A percentile compares a stretch with the other conserved stretches of the same genome.
These are phyloP conservation scores for Moniliella sp. DNA, from an alignment of 1,284 basidiomycete genomes.

Conservation along the genomic window DNA sequence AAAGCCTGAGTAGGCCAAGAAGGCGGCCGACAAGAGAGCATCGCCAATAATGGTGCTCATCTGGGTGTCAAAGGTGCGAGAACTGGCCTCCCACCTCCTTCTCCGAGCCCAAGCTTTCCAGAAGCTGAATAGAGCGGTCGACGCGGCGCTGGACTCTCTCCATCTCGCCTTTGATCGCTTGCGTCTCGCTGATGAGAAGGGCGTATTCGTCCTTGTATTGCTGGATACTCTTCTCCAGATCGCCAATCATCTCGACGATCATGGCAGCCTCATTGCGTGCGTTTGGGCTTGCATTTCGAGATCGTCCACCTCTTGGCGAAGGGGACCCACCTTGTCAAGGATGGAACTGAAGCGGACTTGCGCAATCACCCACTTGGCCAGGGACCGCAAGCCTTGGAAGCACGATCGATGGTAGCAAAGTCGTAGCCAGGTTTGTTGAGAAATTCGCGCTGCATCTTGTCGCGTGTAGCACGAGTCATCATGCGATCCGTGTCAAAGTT, in stretches of 20 bases:
- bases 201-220: constrained; percentile 96
- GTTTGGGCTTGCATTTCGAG: constrained; percentile 70
- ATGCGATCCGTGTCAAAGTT: constrained; percentile 79
- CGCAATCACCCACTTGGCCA: constrained; percentile 93
- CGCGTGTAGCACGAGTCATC: constrained; percentile 72
- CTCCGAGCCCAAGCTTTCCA: constrained; percentile 85
- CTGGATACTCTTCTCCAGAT: constrained; percentile 76
- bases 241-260: constrained; percentile 74
- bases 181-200: constrained; percentile 80
- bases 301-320: constrained; percentile 81
- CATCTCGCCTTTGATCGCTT: constrained; percentile 94
- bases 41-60: constrained; percentile 98
- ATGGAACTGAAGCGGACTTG: constrained; percentile 96
- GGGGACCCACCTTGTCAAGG: constrained; percentile 83
- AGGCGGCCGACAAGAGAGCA: constrained; percentile 80
- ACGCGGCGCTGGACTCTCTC: constrained; percentile 91
- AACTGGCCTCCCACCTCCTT: constrained; percentile 76
- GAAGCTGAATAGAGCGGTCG: constrained; percentile 78
- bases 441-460: constrained; percentile 81
- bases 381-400: constrained; percentile 92
- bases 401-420: constrained; percentile 82
- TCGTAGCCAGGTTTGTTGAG: constrained; percentile 74
- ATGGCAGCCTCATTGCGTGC: constrained; percentile 76
- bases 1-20: constrained; percentile 90
- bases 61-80: constrained; percentile 84